Percentiles rank a stretch among this genome's conserved stretches.
Evolutionary conservation across 179 eudicot genomes (phyloP).

Genomic region (Spergularia azorica): DNA sequence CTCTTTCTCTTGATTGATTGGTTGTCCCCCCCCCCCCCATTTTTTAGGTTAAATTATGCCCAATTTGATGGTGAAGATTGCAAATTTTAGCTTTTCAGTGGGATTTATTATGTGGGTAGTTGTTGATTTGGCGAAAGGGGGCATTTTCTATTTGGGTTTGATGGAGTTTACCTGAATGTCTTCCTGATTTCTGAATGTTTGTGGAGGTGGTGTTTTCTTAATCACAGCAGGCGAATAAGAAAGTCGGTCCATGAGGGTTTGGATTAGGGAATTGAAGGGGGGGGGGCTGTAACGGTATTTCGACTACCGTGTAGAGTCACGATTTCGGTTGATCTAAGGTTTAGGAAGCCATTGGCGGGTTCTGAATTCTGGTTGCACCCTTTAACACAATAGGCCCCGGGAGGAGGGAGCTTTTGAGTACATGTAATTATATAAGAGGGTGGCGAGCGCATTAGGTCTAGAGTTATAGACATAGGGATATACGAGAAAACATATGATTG

Average conservation of each 20-base stretch:
- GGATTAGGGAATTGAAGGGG: not conserved
- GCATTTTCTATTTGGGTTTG: constrained; percentile 4
- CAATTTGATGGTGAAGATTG: constrained; percentile 8
- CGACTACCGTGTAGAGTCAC: not conserved
- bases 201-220: not conserved
- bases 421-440: not conserved
- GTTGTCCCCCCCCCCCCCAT: too few relatives aligned
- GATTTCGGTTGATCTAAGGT: not conserved
- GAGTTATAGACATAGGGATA: not conserved
- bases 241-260: not conserved
- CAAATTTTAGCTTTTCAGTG: not conserved
- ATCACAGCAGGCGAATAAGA: not conserved
- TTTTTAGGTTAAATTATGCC: constrained; percentile 4
- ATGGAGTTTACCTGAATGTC: not conserved
- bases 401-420: not conserved
- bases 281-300: not conserved
- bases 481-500: not conserved
- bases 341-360: not conserved
- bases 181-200: not conserved
- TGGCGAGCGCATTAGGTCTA: not conserved
- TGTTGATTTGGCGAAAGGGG: not conserved
- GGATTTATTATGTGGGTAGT: constrained; percentile 15
- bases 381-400: too few relatives aligned
- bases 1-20: not conserved
- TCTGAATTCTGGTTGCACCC: too few relatives aligned